Evolutionary conservation across 495 filamentous ascomycete genomes (phyloP), one percentile per base, ranked within the genome.

Genomic region (Tuber microsphaerosporum): DNA sequence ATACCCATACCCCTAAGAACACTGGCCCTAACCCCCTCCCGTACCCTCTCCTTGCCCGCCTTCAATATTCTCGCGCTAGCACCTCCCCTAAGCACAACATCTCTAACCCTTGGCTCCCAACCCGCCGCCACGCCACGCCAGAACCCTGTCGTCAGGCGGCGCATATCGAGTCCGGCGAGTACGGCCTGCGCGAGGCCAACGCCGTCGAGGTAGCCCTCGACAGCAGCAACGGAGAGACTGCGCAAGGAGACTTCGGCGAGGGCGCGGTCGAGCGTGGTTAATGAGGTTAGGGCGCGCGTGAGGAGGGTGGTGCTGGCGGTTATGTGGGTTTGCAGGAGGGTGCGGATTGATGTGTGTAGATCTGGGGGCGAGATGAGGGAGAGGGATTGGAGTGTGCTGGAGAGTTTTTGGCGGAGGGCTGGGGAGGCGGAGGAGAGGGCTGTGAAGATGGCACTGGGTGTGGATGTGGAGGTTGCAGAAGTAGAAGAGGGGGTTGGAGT

Each of bases 161-260:
- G 88, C 0, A 94, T 97, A 83, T 99, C 95, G 26, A 99, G 87
- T 39, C 90, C 86, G n/a, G 86, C 84, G 56, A 97, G 87, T 3
- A 98, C 84, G 16, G 68, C 74, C 2, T 16, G 34, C 8, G 71
- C 72, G 7, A 82, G 70, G 20, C 61, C 72, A 1, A 75, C 75
- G 1, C 46, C 75, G 61, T 87, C 89, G 48, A 99, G 88, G 39
- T 97, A 89, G 2, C 89, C 86, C 84, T 98, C 94, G 1, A 98
- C 83, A 3, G 93, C 92, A 16, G 94, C 91, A 39, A 98, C 90
- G 75, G 95, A 96, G 84, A 97, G 93, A 81, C 96, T 97, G 69
- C 93, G 87, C 9, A 90, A 89, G 14, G 92, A 91, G 22, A 97
- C 88, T 81, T 98, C 95, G 41, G 88, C 85, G 9, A 99, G 87